phyloP scores from a whole-genome alignment of 2,329 filamentous ascomycete genomes.

The Penicillium sp. region DNA sequence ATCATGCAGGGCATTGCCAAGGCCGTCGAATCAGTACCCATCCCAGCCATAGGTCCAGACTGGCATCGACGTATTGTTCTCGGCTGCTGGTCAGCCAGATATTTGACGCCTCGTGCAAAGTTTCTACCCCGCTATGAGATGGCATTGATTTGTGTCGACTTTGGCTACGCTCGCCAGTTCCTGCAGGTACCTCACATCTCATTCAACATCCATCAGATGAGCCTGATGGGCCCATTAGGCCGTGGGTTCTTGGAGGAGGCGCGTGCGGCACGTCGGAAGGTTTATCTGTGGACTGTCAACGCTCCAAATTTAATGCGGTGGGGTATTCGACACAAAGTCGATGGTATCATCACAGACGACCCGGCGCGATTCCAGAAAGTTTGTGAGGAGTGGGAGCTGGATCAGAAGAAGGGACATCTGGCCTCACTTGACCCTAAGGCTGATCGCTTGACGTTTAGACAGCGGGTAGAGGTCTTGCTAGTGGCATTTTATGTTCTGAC shows the following conservation, averaged over 20 bases:
- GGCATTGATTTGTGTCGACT: conserved; percentile 44
- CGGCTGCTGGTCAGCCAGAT: conserved; percentile 78
- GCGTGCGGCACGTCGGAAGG: conserved; percentile 54
- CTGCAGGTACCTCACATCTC: conserved; percentile 62
- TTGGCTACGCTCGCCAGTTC: conserved; percentile 68
- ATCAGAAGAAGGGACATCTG: background rate
- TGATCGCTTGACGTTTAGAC: conserved; percentile 13
- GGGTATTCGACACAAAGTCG: conserved; percentile 65
- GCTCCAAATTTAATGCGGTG: conserved; percentile 76
- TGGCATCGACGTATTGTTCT: conserved; percentile 76
- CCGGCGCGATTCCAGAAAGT: conserved; percentile 42
- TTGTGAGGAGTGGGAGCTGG: conserved; percentile 18
- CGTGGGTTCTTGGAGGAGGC: conserved; percentile 64
- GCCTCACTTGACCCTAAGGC: background rate
- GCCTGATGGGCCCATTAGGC: conserved; percentile 69
- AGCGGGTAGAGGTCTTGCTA: conserved; percentile 9
- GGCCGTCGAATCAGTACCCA: conserved; percentile 57
- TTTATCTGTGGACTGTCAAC: conserved; percentile 89
- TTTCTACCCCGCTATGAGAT: conserved; percentile 47
- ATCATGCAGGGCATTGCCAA: conserved; percentile 70
- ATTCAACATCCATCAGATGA: conserved; percentile 74
- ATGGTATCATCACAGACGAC: conserved; percentile 86
- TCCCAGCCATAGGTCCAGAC: conserved; percentile 40
- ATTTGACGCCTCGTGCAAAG: conserved; percentile 62
- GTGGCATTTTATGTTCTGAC: conserved; percentile 11